A percentile compares a stretch with the other conserved stretches of the same genome.
Evolutionary conservation across 1,139 yeast species (phyloP).

Genomic region (Schwanniomyces etchellsii): DNA sequence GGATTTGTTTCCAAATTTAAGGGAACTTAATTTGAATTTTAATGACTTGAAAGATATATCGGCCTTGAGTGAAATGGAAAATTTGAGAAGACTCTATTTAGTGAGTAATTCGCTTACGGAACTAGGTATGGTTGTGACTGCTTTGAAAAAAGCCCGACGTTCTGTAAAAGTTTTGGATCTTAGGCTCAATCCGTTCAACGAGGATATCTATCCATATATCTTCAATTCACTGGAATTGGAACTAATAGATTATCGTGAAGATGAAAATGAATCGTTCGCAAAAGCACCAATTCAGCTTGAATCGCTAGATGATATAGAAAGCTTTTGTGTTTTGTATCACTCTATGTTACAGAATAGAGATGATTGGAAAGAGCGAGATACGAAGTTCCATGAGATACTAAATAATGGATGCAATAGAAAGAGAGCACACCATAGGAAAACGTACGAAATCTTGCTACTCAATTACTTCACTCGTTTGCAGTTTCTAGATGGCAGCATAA

Average conservation of each 20-base stretch:
- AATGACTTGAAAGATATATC: conserved; percentile 31
- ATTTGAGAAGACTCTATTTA: conserved; percentile 35
- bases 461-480: conserved; percentile 29
- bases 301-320: conserved; percentile 41
- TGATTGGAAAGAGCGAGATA: conserved; percentile 37
- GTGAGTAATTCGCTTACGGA: conserved; percentile 41
- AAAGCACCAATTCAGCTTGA: conserved; percentile 34
- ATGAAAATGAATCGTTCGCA: conserved; percentile 6
- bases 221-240: conserved; percentile 43
- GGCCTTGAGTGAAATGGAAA: conserved; percentile 23
- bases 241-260: conserved; percentile 9
- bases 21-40: conserved; percentile 47
- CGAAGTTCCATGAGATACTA: conserved; percentile 20
- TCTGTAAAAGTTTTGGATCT: conserved; percentile 39
- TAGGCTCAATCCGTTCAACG: conserved; percentile 46
- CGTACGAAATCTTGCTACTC: conserved; percentile 34
- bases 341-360: conserved; percentile 25
- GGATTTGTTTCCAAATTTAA: conserved; percentile 38
- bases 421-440: conserved; percentile 24
- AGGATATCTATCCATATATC: conserved; percentile 47
- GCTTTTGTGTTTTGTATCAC: conserved; percentile 36
- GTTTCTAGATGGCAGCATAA: conserved; percentile 35
- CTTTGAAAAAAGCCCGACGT: conserved; percentile 24
- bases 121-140: conserved; percentile 28
- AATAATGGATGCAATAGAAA: conserved; percentile 12